phyloP scores from a whole-genome alignment of 371 early-diverging fungal genomes.

The Mucor irregularis region DNA sequence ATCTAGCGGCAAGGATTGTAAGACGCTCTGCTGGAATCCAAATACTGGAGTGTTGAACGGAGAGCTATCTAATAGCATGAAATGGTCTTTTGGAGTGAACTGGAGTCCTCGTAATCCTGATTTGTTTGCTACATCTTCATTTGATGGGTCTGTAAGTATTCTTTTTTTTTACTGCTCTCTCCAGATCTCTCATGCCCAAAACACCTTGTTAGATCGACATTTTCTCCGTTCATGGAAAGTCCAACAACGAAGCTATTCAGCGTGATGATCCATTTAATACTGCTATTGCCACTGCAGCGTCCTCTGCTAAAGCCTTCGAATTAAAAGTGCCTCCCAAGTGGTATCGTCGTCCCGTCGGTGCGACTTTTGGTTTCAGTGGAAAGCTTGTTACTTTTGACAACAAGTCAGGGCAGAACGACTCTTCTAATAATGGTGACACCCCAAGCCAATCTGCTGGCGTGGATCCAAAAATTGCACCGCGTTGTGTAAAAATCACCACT shows the following conservation, averaged over 20 bases:
- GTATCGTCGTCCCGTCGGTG: constrained; percentile 90
- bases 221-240: no score
- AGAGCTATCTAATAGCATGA: constrained; percentile 73
- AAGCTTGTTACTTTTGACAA: constrained; percentile 75
- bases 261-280: constrained; percentile 1
- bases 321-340: constrained; percentile 81
- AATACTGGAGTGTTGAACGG: constrained; percentile 66
- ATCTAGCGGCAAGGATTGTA: constrained; percentile 90
- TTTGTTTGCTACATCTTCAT: constrained; percentile 80
- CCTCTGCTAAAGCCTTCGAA: background rate
- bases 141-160: constrained; percentile 75
- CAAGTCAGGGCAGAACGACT: background rate
- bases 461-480: background rate
- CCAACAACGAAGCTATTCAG: background rate
- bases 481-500: constrained; percentile 39
- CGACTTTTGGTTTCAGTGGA: constrained; percentile 89
- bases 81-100: constrained; percentile 92
- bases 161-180: constrained; percentile 59
- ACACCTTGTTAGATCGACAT: no score
- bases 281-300: background rate
- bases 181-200: constrained; percentile 56
- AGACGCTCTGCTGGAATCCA: constrained; percentile 90
- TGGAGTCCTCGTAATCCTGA: constrained; percentile 90
- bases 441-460: background rate
- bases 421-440: background rate